These are phyloP conservation scores for Penicillium cataractarum DNA, from an alignment of 495 filamentous ascomycete species.

Conservation along the genomic window DNA sequence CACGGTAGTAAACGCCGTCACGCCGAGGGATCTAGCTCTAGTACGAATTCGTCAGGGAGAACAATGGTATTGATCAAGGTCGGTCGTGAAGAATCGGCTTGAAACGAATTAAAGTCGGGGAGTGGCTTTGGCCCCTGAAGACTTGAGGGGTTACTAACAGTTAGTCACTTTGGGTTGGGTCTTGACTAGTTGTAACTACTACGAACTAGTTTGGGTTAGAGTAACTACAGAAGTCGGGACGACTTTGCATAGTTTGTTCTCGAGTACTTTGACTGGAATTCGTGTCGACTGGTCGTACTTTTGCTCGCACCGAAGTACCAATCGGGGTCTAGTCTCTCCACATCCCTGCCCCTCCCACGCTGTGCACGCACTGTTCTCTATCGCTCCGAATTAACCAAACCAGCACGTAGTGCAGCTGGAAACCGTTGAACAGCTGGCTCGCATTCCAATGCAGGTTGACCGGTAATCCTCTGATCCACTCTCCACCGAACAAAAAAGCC, in stretches of 20 bases:
- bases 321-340: not conserved
- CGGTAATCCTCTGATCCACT: not conserved
- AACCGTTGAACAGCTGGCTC: not conserved
- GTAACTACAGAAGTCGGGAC: not conserved
- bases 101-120: not conserved
- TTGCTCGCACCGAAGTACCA: slow-evolving; percentile 5
- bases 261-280: not conserved
- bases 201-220: not conserved
- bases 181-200: too few species aligned
- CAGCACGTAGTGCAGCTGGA: not conserved
- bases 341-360: not conserved
- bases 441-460: not conserved
- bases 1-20: too few species aligned
- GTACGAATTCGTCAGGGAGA: not conserved
- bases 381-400: slow-evolving; percentile 5
- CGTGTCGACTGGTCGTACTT: not conserved
- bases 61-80: not conserved
- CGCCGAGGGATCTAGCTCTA: not conserved
- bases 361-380: slow-evolving; percentile 1
- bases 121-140: not conserved
- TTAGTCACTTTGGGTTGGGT: too few species aligned
- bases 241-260: slow-evolving; percentile 1
- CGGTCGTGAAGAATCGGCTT: not conserved
- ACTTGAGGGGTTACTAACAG: not conserved
- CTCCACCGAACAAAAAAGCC: not conserved